These are phyloP conservation scores for Penium margaritaceum DNA, from an alignment of 139 green algal species.

Conservation along the genomic window DNA sequence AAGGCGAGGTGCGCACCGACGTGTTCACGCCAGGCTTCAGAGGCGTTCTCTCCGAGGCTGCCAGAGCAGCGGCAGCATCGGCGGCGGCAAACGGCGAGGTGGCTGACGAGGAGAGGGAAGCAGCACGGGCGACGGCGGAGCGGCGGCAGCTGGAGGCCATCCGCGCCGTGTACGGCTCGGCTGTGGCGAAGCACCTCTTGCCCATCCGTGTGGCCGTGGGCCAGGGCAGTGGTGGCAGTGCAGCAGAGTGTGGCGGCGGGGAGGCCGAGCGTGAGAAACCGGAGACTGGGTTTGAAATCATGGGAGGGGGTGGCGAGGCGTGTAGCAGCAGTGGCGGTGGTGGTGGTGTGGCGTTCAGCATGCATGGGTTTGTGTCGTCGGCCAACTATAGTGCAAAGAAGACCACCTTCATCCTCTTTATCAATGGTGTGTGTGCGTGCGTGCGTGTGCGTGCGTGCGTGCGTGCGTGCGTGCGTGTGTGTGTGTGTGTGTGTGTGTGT, in stretches of 20 bases:
- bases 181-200: conserved; percentile 64
- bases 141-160: conserved; percentile 63
- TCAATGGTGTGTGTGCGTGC: no score
- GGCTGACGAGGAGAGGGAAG: neutral
- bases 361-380: conserved; percentile 63
- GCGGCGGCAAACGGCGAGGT: no score
- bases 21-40: conserved; percentile 53
- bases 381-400: conserved; percentile 64
- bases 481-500: no score
- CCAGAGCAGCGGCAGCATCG: no score
- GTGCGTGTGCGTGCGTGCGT: no score
- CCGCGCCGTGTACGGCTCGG: conserved; percentile 68
- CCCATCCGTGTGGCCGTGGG: conserved; percentile 42
- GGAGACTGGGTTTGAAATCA: neutral
- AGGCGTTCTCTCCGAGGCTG: no score
- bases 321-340: neutral
- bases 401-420: conserved; percentile 79
- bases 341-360: conserved; percentile 1
- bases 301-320: neutral
- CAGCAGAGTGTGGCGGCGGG: neutral
- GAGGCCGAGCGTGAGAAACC: neutral
- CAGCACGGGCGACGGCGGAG: neutral
- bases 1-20: conserved; percentile 3
- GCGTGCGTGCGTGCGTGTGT: no score
- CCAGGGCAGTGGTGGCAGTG: neutral